A percentile compares a stretch with the other conserved stretches of the same genome.
These are phyloP conservation scores for Wickerhamomyces ciferrii DNA, from an alignment of 805 yeast genomes.

Conservation along the genomic window DNA sequence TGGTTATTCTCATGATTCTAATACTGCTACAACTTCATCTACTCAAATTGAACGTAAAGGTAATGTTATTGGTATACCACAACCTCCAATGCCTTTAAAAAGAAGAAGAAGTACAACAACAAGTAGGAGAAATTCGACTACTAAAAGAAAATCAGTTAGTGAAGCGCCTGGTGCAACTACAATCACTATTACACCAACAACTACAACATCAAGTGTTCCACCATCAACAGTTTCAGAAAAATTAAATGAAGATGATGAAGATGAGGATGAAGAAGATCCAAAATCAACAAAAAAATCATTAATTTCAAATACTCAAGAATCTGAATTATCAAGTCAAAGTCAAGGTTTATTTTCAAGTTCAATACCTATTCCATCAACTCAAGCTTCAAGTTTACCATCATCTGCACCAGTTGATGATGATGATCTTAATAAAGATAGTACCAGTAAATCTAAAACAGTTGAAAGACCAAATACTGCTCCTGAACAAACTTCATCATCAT, in stretches of 20 bases:
- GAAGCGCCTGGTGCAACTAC: background rate
- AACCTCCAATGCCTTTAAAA: constrained; percentile 1
- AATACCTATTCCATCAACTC: constrained; percentile 4
- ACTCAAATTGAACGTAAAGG: constrained; percentile 14
- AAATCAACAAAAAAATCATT: background rate
- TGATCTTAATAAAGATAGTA: background rate
- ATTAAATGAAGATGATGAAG: constrained; percentile 5
- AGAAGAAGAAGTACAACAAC: constrained; percentile 6
- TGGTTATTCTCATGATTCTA: constrained; percentile 1
- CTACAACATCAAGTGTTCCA: background rate
- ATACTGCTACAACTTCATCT: background rate
- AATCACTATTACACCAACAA: background rate
- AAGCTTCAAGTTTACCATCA: constrained; percentile 1
- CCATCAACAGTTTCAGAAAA: background rate
- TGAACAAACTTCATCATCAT: background rate
- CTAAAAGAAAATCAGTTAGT: background rate
- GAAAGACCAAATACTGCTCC: background rate
- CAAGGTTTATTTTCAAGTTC: constrained; percentile 2
- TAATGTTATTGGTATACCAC: constrained; percentile 25
- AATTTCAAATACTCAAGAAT: background rate
- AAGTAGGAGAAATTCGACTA: background rate
- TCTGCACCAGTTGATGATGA: background rate
- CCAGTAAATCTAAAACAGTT: background rate
- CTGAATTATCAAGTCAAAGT: background rate
- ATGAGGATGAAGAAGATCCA: background rate